phyloP scores from a whole-genome alignment of 768 basidiomycete species.

The Exidia glandulosa region DNA sequence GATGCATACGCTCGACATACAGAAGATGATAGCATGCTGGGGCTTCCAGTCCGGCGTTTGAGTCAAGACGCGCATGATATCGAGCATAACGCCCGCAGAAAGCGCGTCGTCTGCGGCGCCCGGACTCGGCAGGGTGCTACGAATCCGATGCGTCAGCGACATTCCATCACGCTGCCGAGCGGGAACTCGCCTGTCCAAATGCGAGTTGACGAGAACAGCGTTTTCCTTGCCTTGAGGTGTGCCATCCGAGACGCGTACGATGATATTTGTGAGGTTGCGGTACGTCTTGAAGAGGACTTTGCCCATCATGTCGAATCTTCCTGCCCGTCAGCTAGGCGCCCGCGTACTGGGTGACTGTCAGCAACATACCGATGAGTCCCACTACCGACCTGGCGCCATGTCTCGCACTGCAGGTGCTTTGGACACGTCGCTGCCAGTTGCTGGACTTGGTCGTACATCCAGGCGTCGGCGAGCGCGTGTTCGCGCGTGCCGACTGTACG shows the following conservation, averaged over 20 bases:
- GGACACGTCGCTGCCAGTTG: conserved; percentile 55
- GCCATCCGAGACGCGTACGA: conserved; percentile 76
- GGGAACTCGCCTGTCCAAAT: conserved; percentile 83
- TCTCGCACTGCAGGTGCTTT: conserved; percentile 75
- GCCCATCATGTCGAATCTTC: conserved; percentile 87
- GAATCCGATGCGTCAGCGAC: neutral
- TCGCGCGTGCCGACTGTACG: conserved; percentile 86
- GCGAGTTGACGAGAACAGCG: conserved; percentile 78
- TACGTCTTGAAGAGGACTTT: conserved; percentile 78
- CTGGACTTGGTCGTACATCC: conserved; percentile 63
- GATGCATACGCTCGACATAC: conserved; percentile 27
- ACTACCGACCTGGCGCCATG: conserved; percentile 82
- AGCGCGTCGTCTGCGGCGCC: conserved; percentile 86
- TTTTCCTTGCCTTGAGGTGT: conserved; percentile 63
- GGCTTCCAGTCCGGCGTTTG: conserved; percentile 61
- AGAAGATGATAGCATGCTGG: conserved; percentile 66
- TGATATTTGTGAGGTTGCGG: conserved; percentile 75
- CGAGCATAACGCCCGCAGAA: conserved; percentile 84
- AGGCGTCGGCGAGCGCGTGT: conserved; percentile 74
- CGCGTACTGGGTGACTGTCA: neutral
- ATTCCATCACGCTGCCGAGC: conserved; percentile 33
- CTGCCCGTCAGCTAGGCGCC: neutral
- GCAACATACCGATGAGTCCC: conserved; percentile 70
- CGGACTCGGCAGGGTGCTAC: neutral
- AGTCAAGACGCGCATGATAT: conserved; percentile 66